Evolutionary conservation across 352 stramenopile species (phyloP).

Genomic region (Halophytophthora batemanensis): DNA sequence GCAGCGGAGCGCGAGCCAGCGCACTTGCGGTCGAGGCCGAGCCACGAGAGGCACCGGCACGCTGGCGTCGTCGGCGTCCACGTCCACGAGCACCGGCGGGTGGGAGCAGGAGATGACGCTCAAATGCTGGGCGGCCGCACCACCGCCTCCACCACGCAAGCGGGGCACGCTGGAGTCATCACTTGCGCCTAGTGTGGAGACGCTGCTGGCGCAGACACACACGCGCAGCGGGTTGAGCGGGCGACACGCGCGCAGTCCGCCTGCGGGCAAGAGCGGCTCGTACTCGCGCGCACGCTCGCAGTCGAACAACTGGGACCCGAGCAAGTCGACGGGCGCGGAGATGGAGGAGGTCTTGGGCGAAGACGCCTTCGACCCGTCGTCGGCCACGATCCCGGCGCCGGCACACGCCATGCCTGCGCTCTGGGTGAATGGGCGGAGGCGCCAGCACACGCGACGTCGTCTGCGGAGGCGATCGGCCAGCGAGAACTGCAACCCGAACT

Average conservation of each 20-base stretch:
- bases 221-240: conserved; percentile 12
- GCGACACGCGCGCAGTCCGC: conserved; percentile 2
- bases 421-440: conserved; percentile 40
- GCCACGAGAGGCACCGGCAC: no score
- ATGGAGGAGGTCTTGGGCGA: conserved; percentile 32
- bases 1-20: neutral
- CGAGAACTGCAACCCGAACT: conserved; percentile 28
- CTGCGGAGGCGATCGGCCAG: conserved; percentile 31
- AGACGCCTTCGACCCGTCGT: conserved; percentile 37
- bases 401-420: conserved; percentile 37
- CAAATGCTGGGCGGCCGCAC: conserved; percentile 51
- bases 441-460: conserved; percentile 32
- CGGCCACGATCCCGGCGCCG: conserved; percentile 36
- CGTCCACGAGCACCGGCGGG: conserved; percentile 1
- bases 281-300: conserved; percentile 45
- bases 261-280: conserved; percentile 2
- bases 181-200: conserved; percentile 20
- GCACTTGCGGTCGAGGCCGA: no score
- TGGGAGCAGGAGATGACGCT: conserved; percentile 42
- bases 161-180: conserved; percentile 18
- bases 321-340: conserved; percentile 36
- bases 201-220: conserved; percentile 20
- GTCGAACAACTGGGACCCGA: conserved; percentile 60
- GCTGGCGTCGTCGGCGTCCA: no score
- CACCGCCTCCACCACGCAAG: conserved; percentile 21